These are phyloP conservation scores for Trichoderma parareesei DNA, from an alignment of 495 filamentous ascomycete genomes.

Conservation along the genomic window DNA sequence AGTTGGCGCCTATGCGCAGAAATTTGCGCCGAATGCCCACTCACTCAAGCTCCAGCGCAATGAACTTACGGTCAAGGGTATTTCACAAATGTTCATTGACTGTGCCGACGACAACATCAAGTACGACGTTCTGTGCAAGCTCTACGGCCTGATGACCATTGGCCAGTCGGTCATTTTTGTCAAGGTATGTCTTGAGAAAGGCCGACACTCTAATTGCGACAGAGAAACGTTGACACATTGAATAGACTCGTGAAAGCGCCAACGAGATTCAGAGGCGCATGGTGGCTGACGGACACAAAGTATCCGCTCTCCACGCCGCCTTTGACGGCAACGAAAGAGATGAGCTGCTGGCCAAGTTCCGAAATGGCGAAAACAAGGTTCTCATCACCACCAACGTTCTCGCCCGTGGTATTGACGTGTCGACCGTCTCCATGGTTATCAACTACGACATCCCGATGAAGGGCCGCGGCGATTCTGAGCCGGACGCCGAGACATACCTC, in stretches of 20 bases:
- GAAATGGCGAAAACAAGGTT: conserved; percentile 81
- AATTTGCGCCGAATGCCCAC: conserved; percentile 78
- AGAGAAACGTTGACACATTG: conserved; percentile 18
- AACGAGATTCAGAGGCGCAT: conserved; percentile 76
- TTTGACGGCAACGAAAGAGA: conserved; percentile 80
- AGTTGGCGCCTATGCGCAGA: conserved; percentile 68
- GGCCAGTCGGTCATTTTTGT: conserved; percentile 98
- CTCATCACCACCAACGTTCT: conserved; percentile 97
- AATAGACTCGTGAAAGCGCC: conserved; percentile 71
- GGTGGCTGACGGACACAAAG: conserved; percentile 80
- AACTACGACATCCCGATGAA: conserved; percentile 80
- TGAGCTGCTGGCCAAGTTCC: conserved; percentile 77
- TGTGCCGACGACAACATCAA: conserved; percentile 73
- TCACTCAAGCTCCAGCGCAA: conserved; percentile 79
- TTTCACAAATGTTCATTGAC: conserved; percentile 95
- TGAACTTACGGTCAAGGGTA: conserved; percentile 92
- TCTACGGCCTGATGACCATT: conserved; percentile 92
- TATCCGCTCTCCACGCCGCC: conserved; percentile 78
- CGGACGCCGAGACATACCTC: conserved; percentile 90
- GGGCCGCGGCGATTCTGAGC: conserved; percentile 37
- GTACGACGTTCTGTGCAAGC: conserved; percentile 75
- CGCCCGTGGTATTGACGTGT: conserved; percentile 93
- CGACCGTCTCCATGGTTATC: conserved; percentile 92
- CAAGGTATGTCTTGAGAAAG: conserved; percentile 45
- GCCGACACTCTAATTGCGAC: not conserved